A percentile compares a stretch with the other conserved stretches of the same genome.
These are phyloP conservation scores for Phytophthora rubi DNA, from an alignment of 352 stramenopile genomes.

Conservation along the genomic window DNA sequence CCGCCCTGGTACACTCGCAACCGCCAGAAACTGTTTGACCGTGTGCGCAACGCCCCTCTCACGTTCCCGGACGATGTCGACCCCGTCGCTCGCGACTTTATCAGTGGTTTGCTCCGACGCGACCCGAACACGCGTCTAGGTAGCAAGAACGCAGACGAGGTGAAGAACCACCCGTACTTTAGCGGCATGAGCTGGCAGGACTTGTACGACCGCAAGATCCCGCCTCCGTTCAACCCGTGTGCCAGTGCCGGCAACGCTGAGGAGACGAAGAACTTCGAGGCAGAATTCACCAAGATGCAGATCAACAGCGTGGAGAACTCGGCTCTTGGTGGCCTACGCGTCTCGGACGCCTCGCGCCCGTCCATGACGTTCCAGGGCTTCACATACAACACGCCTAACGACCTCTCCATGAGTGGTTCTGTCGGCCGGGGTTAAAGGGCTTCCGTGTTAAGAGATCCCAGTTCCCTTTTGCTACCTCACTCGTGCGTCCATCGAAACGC, in stretches of 20 bases:
- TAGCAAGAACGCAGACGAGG: slow-evolving; percentile 77
- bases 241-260: slow-evolving; percentile 59
- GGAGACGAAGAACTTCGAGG: slow-evolving; percentile 91
- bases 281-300: slow-evolving; percentile 91
- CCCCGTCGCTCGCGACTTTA: slow-evolving; percentile 76
- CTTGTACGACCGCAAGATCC: slow-evolving; percentile 84
- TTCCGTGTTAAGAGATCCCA: slow-evolving; percentile 22
- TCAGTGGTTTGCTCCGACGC: slow-evolving; percentile 80
- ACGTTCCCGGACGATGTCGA: slow-evolving; percentile 90
- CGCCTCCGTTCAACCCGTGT: slow-evolving; percentile 89
- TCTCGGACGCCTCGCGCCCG: slow-evolving; percentile 78
- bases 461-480: slow-evolving; percentile 14
- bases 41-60: slow-evolving; percentile 87
- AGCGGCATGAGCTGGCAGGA: slow-evolving; percentile 81
- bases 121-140: slow-evolving; percentile 83
- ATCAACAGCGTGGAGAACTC: slow-evolving; percentile 88
- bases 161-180: slow-evolving; percentile 90
- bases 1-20: slow-evolving; percentile 94
- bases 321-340: slow-evolving; percentile 60
- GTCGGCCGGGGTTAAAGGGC: slow-evolving; percentile 59
- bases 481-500: slow-evolving; percentile 22
- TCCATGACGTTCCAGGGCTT: slow-evolving; percentile 92
- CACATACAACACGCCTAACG: slow-evolving; percentile 91
- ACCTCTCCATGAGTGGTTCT: slow-evolving; percentile 78
- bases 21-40: slow-evolving; percentile 92